Evolutionary conservation across 2,329 filamentous ascomycete genomes (phyloP), one percentile per base, ranked within the genome.

Genomic region (Myriosclerotinia scirpicola): DNA sequence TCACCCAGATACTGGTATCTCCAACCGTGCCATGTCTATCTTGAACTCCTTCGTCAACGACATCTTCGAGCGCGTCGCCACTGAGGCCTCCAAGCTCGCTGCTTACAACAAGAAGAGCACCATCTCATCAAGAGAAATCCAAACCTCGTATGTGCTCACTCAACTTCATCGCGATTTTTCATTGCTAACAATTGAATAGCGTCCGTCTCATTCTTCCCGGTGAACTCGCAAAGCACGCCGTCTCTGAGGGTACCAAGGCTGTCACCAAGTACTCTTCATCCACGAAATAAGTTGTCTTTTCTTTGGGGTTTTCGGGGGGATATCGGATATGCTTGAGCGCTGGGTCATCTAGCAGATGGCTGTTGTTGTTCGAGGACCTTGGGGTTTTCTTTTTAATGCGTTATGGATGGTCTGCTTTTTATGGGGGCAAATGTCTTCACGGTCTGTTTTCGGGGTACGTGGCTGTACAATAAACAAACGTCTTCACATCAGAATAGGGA

Each of bases 91-190:
- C 80, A 99, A 99, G 90, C 90, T 99, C 70, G 95, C 95, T 75
- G 95, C 95, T 72, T 99, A 99, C 87, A 99, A 99, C 90, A 99
- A 98, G 91, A 99, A 99, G 88, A 98, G 94, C 62, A 99, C 95
- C 80, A 99, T 99, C 83, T 98, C 94, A 65, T 98, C 95, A 74
- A 91, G 95, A 78, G 95, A 99, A 85, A 99, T 99, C 79, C 95
- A 99, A 87, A 99, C 95, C 76, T 97, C 95, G 81, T 88, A 81
- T 73, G 85, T 82, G 40, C 48, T 2, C 6, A 38, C 2, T 9
- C 5, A 22, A 15, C n/a, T 3, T 11, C 30, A 14, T 34, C 12
- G 12, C 9, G 2, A 46, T 40, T 1, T 36, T n/a, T 20, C 22
- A 30, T 11, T 36, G 0, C 64, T 65, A 65, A 65, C n/a, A 22